phyloP scores from a whole-genome alignment of 345 rosid species.

The Bretschneidera sinensis region DNA sequence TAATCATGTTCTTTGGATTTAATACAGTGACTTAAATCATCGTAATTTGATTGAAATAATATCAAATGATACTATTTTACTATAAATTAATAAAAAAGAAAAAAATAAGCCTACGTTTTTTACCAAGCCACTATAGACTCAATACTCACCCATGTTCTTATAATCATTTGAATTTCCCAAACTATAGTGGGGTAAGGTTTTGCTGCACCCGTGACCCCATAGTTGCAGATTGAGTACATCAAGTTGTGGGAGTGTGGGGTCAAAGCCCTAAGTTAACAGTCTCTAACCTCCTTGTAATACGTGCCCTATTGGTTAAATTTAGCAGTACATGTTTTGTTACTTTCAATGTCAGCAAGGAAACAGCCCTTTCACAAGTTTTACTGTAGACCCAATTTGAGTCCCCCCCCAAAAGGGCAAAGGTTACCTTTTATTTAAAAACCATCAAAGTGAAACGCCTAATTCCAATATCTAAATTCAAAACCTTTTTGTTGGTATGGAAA shows the following conservation, averaged over 20 bases:
- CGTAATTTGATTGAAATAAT: too few species aligned
- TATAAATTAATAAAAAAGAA: too few species aligned
- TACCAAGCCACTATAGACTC: too few species aligned
- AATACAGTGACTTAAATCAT: too few species aligned
- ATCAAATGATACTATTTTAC: too few species aligned
- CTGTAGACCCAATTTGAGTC: not conserved
- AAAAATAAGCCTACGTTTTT: too few species aligned
- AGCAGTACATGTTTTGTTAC: conserved; percentile 29
- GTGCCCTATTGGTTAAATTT: conserved; percentile 30
- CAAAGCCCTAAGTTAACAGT: conserved; percentile 17
- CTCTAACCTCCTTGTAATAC: conserved; percentile 17
- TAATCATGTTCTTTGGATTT: not conserved
- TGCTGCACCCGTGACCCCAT: conserved; percentile 10
- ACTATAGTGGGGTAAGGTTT: not conserved
- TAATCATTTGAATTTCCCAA: not conserved
- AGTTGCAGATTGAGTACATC: conserved; percentile 4
- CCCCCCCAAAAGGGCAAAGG: not conserved
- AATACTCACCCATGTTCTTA: too few species aligned
- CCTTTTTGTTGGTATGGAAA: too few species aligned
- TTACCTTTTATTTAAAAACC: too few species aligned
- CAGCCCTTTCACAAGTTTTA: conserved; percentile 23
- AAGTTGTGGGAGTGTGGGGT: conserved; percentile 26
- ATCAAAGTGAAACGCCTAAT: too few species aligned
- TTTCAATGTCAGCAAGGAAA: conserved; percentile 46
- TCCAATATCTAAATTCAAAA: too few species aligned